These are phyloP conservation scores for Xylaria intraflava DNA, from an alignment of 495 filamentous ascomycete genomes.

Conservation along the genomic window DNA sequence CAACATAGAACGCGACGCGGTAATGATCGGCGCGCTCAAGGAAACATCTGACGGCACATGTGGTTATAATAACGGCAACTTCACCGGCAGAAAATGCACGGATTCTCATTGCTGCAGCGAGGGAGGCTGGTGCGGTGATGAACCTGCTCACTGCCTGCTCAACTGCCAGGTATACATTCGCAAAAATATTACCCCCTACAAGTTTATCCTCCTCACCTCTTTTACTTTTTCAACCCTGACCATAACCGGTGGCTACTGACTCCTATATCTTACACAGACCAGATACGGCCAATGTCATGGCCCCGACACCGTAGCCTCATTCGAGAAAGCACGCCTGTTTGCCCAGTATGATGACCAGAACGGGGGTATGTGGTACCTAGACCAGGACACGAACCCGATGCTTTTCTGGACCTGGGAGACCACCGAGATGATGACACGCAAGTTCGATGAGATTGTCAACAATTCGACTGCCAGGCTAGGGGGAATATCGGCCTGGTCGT, in stretches of 20 bases:
- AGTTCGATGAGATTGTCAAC: constrained; percentile 52
- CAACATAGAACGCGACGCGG: background rate
- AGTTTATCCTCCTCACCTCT: background rate
- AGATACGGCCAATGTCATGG: constrained; percentile 23
- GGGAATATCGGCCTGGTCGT: constrained; percentile 52
- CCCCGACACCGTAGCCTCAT: constrained; percentile 20
- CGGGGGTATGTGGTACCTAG: constrained; percentile 58
- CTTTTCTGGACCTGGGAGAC: constrained; percentile 68
- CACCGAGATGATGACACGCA: constrained; percentile 44
- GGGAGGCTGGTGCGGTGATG: constrained; percentile 21
- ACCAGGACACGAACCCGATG: constrained; percentile 30
- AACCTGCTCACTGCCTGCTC: constrained; percentile 13
- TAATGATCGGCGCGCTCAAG: background rate
- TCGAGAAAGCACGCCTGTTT: constrained; percentile 39
- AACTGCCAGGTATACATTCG: constrained; percentile 21
- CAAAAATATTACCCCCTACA: no score
- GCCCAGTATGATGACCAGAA: constrained; percentile 40
- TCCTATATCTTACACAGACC: background rate
- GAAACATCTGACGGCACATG: background rate
- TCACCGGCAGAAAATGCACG: constrained; percentile 15
- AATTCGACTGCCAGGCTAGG: constrained; percentile 42
- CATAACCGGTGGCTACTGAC: background rate
- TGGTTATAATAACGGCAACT: background rate
- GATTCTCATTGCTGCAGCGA: constrained; percentile 15
- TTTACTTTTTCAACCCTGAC: background rate